These are phyloP conservation scores for Aspergillus carbonarius DNA, from an alignment of 2,329 filamentous ascomycete species.

Conservation along the genomic window DNA sequence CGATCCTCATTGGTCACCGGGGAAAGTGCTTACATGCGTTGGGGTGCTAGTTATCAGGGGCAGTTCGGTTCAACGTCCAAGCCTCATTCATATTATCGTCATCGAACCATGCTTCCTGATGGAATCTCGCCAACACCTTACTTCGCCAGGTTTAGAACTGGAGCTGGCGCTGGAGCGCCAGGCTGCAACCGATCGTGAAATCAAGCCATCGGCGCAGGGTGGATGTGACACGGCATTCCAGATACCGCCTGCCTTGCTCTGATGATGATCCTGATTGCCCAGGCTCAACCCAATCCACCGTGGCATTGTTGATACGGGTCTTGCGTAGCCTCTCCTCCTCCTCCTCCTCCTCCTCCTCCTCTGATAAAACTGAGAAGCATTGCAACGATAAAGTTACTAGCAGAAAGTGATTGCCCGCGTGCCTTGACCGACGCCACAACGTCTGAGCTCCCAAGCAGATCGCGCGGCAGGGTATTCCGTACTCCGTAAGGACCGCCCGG, in stretches of 20 bases:
- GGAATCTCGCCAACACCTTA: neutral
- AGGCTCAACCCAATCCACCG: neutral
- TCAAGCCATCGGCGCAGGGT: constrained; percentile 7
- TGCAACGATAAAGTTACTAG: neutral
- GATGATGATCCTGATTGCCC: constrained; percentile 3
- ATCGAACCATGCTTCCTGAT: neutral
- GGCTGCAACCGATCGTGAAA: constrained; percentile 7
- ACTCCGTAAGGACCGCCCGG: neutral
- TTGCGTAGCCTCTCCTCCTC: neutral
- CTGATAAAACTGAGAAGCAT: neutral
- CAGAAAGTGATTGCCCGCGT: constrained; percentile 3
- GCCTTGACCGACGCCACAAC: constrained; percentile 13
- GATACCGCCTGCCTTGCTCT: neutral
- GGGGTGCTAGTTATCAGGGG: neutral
- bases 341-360: neutral
- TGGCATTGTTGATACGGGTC: neutral
- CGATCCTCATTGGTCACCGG: neutral
- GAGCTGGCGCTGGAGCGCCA: neutral
- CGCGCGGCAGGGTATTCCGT: neutral
- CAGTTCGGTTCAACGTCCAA: constrained; percentile 8
- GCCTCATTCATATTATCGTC: constrained; percentile 6
- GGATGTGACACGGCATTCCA: constrained; percentile 15
- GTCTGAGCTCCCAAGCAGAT: constrained; percentile 13
- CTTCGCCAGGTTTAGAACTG: neutral
- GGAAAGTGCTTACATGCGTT: constrained; percentile 9